Percentiles rank a stretch among this genome's conserved stretches.
Evolutionary conservation across 352 stramenopile species (phyloP).

Genomic region (Pythium sp.): DNA sequence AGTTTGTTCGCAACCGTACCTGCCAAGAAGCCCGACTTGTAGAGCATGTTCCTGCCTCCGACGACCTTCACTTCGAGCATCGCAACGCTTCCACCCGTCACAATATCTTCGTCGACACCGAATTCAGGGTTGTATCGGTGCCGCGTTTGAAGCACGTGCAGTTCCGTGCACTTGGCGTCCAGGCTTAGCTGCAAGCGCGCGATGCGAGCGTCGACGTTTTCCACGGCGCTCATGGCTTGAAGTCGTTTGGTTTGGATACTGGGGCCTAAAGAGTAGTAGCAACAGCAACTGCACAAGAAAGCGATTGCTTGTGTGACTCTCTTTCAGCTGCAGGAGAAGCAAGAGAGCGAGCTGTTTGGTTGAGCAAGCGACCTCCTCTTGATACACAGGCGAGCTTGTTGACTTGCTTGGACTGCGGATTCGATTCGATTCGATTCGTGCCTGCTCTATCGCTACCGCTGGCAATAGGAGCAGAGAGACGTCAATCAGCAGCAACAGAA

Average conservation of each 20-base stretch:
- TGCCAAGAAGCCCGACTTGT: slow-evolving; percentile 44
- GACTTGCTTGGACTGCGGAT: not conserved
- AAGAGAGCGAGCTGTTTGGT: not conserved
- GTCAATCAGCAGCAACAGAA: not conserved
- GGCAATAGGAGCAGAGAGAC: not conserved
- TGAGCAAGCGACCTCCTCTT: not conserved
- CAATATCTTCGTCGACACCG: slow-evolving; percentile 53
- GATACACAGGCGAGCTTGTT: not conserved
- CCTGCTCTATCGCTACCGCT: not conserved
- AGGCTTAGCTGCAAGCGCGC: slow-evolving; percentile 47
- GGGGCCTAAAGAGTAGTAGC: not conserved
- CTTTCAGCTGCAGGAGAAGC: not conserved
- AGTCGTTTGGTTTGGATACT: not conserved
- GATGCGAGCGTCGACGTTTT: slow-evolving; percentile 61
- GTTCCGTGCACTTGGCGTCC: slow-evolving; percentile 37
- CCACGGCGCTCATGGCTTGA: slow-evolving; percentile 53
- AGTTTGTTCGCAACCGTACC: slow-evolving; percentile 10
- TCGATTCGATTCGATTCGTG: not conserved
- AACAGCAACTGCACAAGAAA: not conserved
- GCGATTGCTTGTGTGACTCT: not conserved
- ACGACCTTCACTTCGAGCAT: slow-evolving; percentile 44
- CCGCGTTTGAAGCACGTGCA: slow-evolving; percentile 44
- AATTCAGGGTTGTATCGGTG: slow-evolving; percentile 39
- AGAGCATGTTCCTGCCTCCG: slow-evolving; percentile 40
- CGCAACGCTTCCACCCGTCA: slow-evolving; percentile 39